Conservation (phyloP, 192 early-diverging fungal species). For the Cetraspora pellucida region DNA sequence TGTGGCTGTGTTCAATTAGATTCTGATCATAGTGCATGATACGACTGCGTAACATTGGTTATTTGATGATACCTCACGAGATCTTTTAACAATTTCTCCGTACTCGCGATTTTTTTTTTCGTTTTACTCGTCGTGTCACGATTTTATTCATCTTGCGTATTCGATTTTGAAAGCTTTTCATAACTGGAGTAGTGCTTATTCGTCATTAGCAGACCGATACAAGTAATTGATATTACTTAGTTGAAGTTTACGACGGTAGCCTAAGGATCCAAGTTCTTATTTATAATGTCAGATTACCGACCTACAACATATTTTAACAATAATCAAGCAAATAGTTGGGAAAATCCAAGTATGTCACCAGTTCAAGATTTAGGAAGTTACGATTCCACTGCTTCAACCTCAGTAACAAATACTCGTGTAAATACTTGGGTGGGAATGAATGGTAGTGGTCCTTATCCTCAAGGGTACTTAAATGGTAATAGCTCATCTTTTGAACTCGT, state of each 20-base stretch:
- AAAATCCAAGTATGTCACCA: slow-evolving; percentile 3
- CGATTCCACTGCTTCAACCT: neutral
- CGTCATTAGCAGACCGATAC: no score
- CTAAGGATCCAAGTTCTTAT: neutral
- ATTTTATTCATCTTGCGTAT: slow-evolving; percentile 12
- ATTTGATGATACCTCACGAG: neutral
- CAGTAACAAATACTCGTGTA: neutral
- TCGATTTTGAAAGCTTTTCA: neutral
- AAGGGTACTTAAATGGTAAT: neutral
- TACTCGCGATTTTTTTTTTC: neutral
- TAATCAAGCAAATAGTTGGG: slow-evolving; percentile 6
- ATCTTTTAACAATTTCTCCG: neutral
- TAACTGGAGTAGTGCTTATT: no score
- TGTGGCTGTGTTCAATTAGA: no score
- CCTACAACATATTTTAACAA: neutral
- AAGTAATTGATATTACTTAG: neutral
- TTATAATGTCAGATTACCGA: neutral
- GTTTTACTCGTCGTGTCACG: neutral
- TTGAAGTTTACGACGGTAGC: neutral
- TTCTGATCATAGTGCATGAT: no score
- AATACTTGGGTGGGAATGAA: neutral
- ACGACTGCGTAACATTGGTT: neutral
- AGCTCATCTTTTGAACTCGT: neutral
- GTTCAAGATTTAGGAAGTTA: neutral
- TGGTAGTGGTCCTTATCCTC: neutral